Percentiles rank a stretch among this genome's conserved stretches.
Evolutionary conservation across 108 stramenopile species (phyloP).

Genomic region (Mediolabrus comicus): DNA sequence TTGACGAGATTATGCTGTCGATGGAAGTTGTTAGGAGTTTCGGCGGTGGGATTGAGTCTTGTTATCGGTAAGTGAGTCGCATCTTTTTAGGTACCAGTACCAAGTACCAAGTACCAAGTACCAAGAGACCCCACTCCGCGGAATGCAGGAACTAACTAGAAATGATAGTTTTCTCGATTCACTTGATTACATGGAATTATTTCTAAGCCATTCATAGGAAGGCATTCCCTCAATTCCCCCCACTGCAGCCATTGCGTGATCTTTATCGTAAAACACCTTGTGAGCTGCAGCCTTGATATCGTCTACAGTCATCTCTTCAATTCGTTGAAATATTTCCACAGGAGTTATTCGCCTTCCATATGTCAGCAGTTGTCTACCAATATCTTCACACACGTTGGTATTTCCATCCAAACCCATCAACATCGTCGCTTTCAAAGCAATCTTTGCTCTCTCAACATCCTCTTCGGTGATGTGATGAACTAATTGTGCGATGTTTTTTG

Average conservation of each 20-base stretch:
- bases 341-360: slow-evolving; percentile 98
- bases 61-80: no score
- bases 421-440: slow-evolving; percentile 96
- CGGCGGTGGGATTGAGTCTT: no score
- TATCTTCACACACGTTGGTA: slow-evolving; percentile 96
- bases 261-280: slow-evolving; percentile 94
- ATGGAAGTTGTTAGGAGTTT: no score
- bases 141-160: no score
- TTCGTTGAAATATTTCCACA: slow-evolving; percentile 95
- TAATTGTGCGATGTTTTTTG: slow-evolving; percentile 88
- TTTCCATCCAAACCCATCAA: slow-evolving; percentile 96
- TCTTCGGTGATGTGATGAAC: slow-evolving; percentile 87
- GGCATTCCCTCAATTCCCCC: slow-evolving; percentile 98
- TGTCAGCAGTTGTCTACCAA: slow-evolving; percentile 97
- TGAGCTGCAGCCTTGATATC: slow-evolving; percentile 92
- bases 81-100: no score
- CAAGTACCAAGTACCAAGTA: no score
- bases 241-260: slow-evolving; percentile 97
- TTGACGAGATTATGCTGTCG: no score
- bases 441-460: slow-evolving; percentile 96
- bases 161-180: neutral
- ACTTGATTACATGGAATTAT: slow-evolving; percentile 67
- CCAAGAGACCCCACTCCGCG: no score
- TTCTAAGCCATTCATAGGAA: slow-evolving; percentile 85
- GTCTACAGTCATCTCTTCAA: slow-evolving; percentile 91